Conservation (phyloP, 1,284 basidiomycete species). For the Cutaneotrichosporon mucoides region DNA sequence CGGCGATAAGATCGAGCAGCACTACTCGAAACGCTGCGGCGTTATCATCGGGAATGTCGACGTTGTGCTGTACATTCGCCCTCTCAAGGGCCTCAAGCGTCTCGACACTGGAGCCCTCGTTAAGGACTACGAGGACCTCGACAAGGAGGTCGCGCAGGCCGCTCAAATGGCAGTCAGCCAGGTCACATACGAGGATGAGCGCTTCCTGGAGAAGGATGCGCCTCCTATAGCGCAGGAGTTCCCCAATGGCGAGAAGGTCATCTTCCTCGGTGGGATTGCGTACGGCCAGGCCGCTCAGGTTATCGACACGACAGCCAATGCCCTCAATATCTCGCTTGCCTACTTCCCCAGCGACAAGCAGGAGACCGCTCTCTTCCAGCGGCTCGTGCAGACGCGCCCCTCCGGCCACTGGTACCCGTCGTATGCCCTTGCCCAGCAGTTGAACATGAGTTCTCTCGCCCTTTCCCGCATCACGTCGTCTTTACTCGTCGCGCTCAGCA, state of each 20-base stretch:
- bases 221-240: slow-evolving; percentile 83
- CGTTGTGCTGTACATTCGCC: slow-evolving; percentile 73
- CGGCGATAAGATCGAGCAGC: slow-evolving; percentile 72
- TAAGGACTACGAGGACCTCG: slow-evolving; percentile 83
- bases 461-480: slow-evolving; percentile 88
- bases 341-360: slow-evolving; percentile 76
- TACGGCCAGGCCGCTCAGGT: slow-evolving; percentile 96
- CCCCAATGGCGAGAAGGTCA: slow-evolving; percentile 82
- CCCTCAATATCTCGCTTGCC: slow-evolving; percentile 72
- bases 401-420: slow-evolving; percentile 68
- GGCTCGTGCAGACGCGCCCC: slow-evolving; percentile 58
- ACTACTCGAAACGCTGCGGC: slow-evolving; percentile 85
- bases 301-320: slow-evolving; percentile 60
- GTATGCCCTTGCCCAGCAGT: slow-evolving; percentile 64
- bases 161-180: slow-evolving; percentile 75
- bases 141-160: slow-evolving; percentile 80
- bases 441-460: slow-evolving; percentile 68
- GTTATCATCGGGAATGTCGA: slow-evolving; percentile 79
- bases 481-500: slow-evolving; percentile 73
- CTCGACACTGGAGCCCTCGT: slow-evolving; percentile 83
- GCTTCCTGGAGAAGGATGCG: slow-evolving; percentile 71
- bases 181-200: slow-evolving; percentile 80
- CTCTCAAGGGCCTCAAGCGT: slow-evolving; percentile 84
- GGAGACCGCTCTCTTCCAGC: slow-evolving; percentile 74
- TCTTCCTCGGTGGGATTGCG: slow-evolving; percentile 89